Evolutionary conservation across 345 rosid genomes (phyloP).

Genomic region (Streptanthus diversifolius): DNA sequence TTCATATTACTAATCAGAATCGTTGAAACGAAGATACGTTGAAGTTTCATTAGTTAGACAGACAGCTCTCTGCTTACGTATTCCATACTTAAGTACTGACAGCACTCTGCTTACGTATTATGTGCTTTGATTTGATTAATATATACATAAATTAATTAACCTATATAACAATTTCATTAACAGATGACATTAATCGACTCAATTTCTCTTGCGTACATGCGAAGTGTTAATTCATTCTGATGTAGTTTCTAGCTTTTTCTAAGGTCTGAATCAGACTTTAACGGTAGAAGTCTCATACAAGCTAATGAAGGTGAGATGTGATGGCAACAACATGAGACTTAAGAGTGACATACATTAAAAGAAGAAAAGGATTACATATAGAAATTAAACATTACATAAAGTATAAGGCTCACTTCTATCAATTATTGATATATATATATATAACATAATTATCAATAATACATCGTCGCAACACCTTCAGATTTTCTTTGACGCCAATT

Average conservation of each 20-base stretch:
- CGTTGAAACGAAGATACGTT: constrained; percentile 1
- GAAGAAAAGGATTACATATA: constrained; percentile 2
- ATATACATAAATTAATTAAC: background rate
- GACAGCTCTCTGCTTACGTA: constrained; percentile 9
- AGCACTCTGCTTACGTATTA: background rate
- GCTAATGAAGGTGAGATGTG: background rate
- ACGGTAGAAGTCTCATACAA: background rate
- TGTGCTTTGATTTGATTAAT: background rate
- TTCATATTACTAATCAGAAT: background rate
- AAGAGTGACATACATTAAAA: background rate
- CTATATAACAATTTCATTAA: background rate
- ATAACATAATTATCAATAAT: constrained; percentile 8
- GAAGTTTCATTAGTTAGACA: constrained; percentile 4
- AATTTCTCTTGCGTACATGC: background rate
- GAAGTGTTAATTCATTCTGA: background rate
- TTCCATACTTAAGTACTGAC: background rate
- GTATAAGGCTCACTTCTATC: background rate
- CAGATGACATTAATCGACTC: background rate
- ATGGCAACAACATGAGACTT: background rate
- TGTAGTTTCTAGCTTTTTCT: background rate
- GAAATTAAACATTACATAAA: constrained; percentile 6
- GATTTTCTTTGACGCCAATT: constrained; percentile 35
- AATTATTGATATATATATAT: constrained; percentile 14
- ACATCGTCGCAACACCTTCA: constrained; percentile 23
- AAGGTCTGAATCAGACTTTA: background rate